Base-by-base conservation (phyloP, 768 basidiomycete species). In the Glaciozyma antarctica region DNA sequence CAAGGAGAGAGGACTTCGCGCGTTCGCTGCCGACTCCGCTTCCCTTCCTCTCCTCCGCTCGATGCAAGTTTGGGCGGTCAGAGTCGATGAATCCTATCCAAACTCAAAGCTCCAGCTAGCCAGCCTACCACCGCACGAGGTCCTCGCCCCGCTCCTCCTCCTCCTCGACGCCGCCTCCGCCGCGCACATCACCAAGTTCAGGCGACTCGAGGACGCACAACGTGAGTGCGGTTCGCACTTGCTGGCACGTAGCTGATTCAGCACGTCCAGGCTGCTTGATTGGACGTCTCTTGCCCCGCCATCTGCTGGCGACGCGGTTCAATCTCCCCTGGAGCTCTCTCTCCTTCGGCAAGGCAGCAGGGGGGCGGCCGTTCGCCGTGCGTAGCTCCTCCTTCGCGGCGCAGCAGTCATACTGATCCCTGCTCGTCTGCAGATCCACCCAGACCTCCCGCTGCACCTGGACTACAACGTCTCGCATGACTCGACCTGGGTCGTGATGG, bases 391-490 rank as follows among this genome's bases (percentile, higher is more conserved):
- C 6, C 22, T 28, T 6, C 3, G 24, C 1, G 32, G 12, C 8
- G 0, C 24, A 19, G 4, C 16, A 19, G 22, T 21, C 5, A 32
- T 12, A 10, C 12, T 19, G 21, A 17, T 53, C 3, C 48, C 7
- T 13, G 30, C 28, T 4, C 22, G 13, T 12, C 16, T 19, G 43
- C 53, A 48, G 54, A 52, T 58, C 4, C 57, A 58, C 24, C 38
- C 10, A 13, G 16, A 58, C n/a, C 45, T 60, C 1, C 26, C 30
- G 9, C 5, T 53, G 15, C 28, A 12, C 1, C 2, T 70, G 59
- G 69, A 70, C 59, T 67, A 21, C 58, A 71, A 67, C 56, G 55
- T 61, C 45, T 65, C 68, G 53, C 68, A 69, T 48, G 68, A 69
- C 55, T 57, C 64, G 24, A 45, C 63, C 47, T 43, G 60, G 19